Percentiles rank a stretch among this genome's conserved stretches.
These are phyloP conservation scores for Teunomyces stri DNA, from an alignment of 805 yeast genomes.

Conservation along the genomic window DNA sequence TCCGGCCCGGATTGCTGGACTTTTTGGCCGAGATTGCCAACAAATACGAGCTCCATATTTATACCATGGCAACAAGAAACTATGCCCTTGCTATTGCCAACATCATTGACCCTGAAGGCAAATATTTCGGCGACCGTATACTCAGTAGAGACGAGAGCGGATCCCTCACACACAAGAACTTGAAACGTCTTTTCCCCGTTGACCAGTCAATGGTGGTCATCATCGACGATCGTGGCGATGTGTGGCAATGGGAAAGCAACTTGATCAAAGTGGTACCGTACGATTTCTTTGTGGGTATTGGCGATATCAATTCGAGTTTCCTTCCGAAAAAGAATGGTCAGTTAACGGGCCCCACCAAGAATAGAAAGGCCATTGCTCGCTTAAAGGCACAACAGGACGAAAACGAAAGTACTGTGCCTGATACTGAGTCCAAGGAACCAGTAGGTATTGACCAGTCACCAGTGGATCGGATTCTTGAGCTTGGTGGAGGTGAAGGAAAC, in stretches of 20 bases:
- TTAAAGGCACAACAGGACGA: conserved; percentile 44
- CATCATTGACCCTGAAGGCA: conserved; percentile 86
- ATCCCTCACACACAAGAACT: conserved; percentile 80
- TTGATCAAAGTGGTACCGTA: conserved; percentile 91
- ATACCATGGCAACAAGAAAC: conserved; percentile 96
- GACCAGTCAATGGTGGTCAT: conserved; percentile 95
- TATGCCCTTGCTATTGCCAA: conserved; percentile 88
- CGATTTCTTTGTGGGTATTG: conserved; percentile 94
- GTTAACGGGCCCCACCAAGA: conserved; percentile 59
- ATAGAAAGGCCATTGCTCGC: conserved; percentile 54
- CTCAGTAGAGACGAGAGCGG: conserved; percentile 95
- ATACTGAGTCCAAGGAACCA: conserved; percentile 1
- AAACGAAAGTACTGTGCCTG: conserved; percentile 9
- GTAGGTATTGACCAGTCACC: conserved; percentile 29
- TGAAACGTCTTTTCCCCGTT: conserved; percentile 87
- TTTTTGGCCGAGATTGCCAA: conserved; percentile 65
- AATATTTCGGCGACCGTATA: conserved; percentile 86
- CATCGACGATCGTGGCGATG: conserved; percentile 97
- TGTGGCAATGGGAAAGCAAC: conserved; percentile 96
- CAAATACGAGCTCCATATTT: conserved; percentile 85
- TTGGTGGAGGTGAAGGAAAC: conserved; percentile 52
- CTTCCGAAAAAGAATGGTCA: conserved; percentile 73
- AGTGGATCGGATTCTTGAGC: conserved; percentile 47
- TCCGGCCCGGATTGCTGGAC: conserved; percentile 80
- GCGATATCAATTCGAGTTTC: conserved; percentile 92